Evolutionary conservation across 1,284 basidiomycete genomes (phyloP).

Genomic region (Irpex sp.): DNA sequence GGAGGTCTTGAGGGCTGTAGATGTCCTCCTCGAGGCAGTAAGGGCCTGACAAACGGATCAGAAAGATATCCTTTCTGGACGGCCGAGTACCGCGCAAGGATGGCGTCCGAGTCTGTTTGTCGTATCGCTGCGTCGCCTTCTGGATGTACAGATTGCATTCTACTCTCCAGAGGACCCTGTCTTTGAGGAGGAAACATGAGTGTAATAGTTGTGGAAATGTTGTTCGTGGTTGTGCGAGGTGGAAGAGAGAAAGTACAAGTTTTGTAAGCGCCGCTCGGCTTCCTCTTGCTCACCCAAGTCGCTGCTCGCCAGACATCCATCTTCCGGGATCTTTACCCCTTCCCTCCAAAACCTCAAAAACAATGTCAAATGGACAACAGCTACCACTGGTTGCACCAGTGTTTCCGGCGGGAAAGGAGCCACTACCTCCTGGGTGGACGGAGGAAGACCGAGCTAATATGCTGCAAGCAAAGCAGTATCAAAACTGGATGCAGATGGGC

Average conservation of each 20-base stretch:
- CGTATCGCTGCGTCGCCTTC: constrained; percentile 59
- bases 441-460: constrained; percentile 74
- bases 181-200: constrained; percentile 2
- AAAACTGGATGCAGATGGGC: constrained; percentile 59
- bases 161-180: constrained; percentile 5
- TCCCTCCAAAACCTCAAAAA: background rate
- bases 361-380: constrained; percentile 15
- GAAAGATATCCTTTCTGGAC: constrained; percentile 68
- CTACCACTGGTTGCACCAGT: constrained; percentile 40
- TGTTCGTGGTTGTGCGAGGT: background rate
- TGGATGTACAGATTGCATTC: constrained; percentile 5
- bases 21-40: constrained; percentile 57
- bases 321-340: background rate
- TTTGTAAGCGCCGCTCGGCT: background rate
- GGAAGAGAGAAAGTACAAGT: background rate
- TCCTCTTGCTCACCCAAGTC: background rate
- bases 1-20: constrained; percentile 61
- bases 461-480: constrained; percentile 70
- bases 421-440: constrained; percentile 75
- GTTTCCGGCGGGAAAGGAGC: constrained; percentile 63
- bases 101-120: constrained; percentile 70
- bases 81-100: constrained; percentile 76
- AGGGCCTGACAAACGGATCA: constrained; percentile 63
- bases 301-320: background rate
- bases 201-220: background rate